A percentile compares a stretch with the other conserved stretches of the same genome.
phyloP scores from a whole-genome alignment of 768 basidiomycete genomes.

The Hygrocybe coccinea region DNA sequence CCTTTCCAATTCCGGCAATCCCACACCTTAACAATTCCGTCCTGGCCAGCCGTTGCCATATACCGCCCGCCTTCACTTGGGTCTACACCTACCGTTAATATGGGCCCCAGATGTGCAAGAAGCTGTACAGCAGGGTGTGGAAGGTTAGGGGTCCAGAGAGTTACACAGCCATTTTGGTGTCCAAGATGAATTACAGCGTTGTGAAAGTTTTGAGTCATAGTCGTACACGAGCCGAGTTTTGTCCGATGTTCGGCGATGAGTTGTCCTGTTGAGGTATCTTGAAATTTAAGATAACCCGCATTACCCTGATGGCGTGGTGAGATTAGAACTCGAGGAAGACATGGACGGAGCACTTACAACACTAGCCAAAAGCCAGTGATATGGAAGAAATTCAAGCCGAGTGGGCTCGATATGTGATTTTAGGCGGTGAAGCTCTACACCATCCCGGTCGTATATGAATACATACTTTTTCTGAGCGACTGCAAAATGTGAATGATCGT shows the following conservation, averaged over 20 bases:
- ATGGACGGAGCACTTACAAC: conserved; percentile 48
- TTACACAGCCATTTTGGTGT: conserved; percentile 93
- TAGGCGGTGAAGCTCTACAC: conserved; percentile 85
- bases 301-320: conserved; percentile 53
- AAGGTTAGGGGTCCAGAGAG: conserved; percentile 94
- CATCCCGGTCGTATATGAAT: conserved; percentile 92
- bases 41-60: conserved; percentile 85
- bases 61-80: conserved; percentile 82
- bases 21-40: conserved; percentile 92
- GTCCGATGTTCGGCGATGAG: conserved; percentile 85
- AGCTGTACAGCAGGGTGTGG: conserved; percentile 88
- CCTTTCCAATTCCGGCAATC: conserved; percentile 96
- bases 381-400: conserved; percentile 86
- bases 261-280: conserved; percentile 91
- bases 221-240: conserved; percentile 76
- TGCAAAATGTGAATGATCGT: conserved; percentile 89
- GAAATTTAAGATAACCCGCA: conserved; percentile 89
- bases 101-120: conserved; percentile 85
- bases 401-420: conserved; percentile 86
- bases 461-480: conserved; percentile 96
- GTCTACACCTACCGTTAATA: conserved; percentile 77
- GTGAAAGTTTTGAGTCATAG: conserved; percentile 88
- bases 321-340: neutral
- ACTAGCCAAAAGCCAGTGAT: conserved; percentile 89
- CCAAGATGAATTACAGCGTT: conserved; percentile 94